Percentiles rank a stretch among this genome's conserved stretches.
These are phyloP conservation scores for Sphagnurus paluster DNA, from an alignment of 1,284 basidiomycete species.

Conservation along the genomic window DNA sequence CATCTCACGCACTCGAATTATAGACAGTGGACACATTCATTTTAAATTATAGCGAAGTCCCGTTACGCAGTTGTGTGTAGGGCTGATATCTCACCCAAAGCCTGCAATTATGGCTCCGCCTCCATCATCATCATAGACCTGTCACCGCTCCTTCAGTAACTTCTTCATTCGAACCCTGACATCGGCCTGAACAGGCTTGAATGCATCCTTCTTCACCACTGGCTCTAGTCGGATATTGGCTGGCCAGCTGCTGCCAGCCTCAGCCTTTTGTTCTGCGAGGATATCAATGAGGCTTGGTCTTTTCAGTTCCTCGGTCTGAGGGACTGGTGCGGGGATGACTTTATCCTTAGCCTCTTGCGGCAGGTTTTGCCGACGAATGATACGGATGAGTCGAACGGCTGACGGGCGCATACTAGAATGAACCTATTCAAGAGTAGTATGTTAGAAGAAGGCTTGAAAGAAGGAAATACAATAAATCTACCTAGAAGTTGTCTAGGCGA, in stretches of 20 bases:
- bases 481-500: too few species aligned
- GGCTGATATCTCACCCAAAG: neutral
- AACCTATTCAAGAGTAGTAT: neutral
- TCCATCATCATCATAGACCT: neutral
- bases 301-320: conserved; percentile 32
- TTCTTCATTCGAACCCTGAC: conserved; percentile 36
- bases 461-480: too few species aligned
- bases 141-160: conserved; percentile 39
- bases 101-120: neutral
- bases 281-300: conserved; percentile 33
- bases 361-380: conserved; percentile 33
- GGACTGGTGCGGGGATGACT: conserved; percentile 33
- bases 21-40: neutral
- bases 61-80: too few species aligned
- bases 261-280: conserved; percentile 31
- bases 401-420: conserved; percentile 32
- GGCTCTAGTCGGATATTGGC: conserved; percentile 42
- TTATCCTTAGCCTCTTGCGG: conserved; percentile 24
- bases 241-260: conserved; percentile 35
- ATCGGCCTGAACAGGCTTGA: conserved; percentile 35
- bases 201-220: conserved; percentile 36
- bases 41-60: too few species aligned
- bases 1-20: too few species aligned
- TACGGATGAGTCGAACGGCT: conserved; percentile 30
- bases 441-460: neutral